Evolutionary conservation across 345 rosid species (phyloP), one percentile per base, ranked within the genome.

Genomic region (Gossypium rotundifolium): DNA sequence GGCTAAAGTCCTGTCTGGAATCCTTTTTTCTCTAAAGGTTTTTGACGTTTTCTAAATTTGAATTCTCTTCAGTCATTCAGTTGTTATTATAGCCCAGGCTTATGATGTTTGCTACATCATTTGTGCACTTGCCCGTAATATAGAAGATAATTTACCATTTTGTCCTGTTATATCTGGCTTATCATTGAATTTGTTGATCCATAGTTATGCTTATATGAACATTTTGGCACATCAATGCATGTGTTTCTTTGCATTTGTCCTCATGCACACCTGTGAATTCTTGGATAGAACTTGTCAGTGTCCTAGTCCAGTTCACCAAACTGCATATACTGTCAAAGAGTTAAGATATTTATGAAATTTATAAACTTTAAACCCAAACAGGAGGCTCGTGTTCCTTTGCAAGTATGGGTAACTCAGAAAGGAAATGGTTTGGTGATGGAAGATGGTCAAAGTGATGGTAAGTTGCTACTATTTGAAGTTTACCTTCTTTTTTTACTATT

Each of bases 381-480:
- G 99, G 97, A 90, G 80, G 87, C 84, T 77, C 96, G 97, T 72
- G 81, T 88, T 75, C 97, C 99, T 8, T 71, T 95, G 53, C 93
- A 93, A 74, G 78, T 95, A 82, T 95, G 99, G 98, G 90, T 85
- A 73, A 76, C 83, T 78, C 96, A 90, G 82, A 90, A 88, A 60
- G 84, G 84, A 81, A 90, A 88, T 71, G 97, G 98, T 60, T 80
- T 93, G 76, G 84, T 81, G 73, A 77, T 81, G 81, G 97, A 92
- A 85, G 93, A 86, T 72, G 86, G 83, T 80, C 94, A 80, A 71
- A 80, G 61, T 81, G 91, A 90, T 61, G 98, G 97, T 93, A 71
- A 81, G 90, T 74, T 58, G 18, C 13, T 60, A 60, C 42, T 20
- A 20, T 61, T 40, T 27, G 48, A 42, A 62, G 11, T 49, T 74